Evolutionary conservation across 257 asterid species (phyloP), one percentile per base, ranked within the genome.

Genomic region (Leonotis leonurus): DNA sequence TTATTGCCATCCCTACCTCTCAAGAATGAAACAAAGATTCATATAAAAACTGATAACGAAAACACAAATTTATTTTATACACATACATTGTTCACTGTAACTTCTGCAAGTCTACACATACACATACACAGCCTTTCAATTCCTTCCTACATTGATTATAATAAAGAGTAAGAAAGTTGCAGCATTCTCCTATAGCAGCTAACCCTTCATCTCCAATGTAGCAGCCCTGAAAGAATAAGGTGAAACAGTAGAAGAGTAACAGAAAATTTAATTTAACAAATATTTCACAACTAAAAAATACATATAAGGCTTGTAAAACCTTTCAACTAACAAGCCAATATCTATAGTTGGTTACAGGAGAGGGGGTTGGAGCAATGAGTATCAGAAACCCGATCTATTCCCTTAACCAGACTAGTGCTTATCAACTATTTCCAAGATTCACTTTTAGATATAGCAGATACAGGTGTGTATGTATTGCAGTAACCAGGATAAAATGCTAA

Each of bases 161-260:
- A n/a, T n/a, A n/a, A n/a, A n/a, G n/a, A n/a, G n/a, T n/a, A 60
- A 90, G 89, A 70, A 56, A 76, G 52, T 66, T 82, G 71, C 94
- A 84, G 68, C 77, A 79, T 75, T 85, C 80, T 58, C 89, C 96
- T 35, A 90, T 84, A 60, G 94, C 89, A 71, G 89, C 80, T 67
- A 90, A 70, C 67, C 98, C 98, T 73, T 78, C 76, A 80, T 90
- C 96, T 52, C 94, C 96, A 39, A 88, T 73, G 70, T 85, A 82
- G 82, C 96, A 88, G 48, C 94, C 95, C 95, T 88, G 72, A 8
- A 67, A 78, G 69, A 60, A 75, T 55, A 78, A 67, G 25, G 45
- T 17, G 62, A 7, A 43, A 62, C 43, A 55, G 37, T 1, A 24
- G 16, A 44, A 61, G 50, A 55, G 66, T 39, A 36, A 67, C 33